Percentiles rank a stretch among this genome's conserved stretches.
phyloP scores from a whole-genome alignment of 331 rosid genomes.

The Quercus phellos region DNA sequence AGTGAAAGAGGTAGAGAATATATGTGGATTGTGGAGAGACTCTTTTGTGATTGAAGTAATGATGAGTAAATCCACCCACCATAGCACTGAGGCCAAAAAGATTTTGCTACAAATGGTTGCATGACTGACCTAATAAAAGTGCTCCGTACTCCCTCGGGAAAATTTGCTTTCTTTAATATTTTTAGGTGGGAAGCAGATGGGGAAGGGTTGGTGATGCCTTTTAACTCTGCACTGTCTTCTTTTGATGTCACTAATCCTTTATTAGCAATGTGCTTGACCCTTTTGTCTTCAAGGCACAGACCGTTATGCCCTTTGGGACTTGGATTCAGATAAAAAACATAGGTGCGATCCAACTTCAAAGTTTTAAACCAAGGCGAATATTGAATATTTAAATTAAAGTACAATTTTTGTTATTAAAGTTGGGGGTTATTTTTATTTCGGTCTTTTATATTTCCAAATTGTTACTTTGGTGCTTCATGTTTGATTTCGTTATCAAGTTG shows the following conservation, averaged over 20 bases:
- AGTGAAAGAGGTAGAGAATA: constrained; percentile 31
- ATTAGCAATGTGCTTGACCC: background rate
- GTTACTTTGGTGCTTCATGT: too few species aligned
- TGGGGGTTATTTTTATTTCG: too few species aligned
- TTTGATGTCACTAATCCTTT: background rate
- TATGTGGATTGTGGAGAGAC: constrained; percentile 25
- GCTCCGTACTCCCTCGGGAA: constrained; percentile 21
- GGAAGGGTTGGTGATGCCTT: constrained; percentile 11
- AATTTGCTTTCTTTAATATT: constrained; percentile 30
- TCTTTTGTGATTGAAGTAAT: constrained; percentile 60
- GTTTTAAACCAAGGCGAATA: too few species aligned
- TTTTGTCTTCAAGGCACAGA: background rate
- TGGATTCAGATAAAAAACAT: too few species aligned
- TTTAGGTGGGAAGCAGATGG: constrained; percentile 31
- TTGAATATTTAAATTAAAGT: too few species aligned
- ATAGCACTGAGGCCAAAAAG: constrained; percentile 31
- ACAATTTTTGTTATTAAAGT: too few species aligned
- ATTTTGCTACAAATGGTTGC: constrained; percentile 29
- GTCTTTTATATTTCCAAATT: too few species aligned
- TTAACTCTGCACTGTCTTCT: constrained; percentile 3
- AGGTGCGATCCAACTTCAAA: too few species aligned
- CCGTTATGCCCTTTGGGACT: background rate
- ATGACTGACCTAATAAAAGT: constrained; percentile 33
- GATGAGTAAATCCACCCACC: constrained; percentile 48
- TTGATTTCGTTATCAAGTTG: too few species aligned